These are phyloP conservation scores for Fusarium burgessii DNA, from an alignment of 2,329 filamentous ascomycete genomes.

Conservation along the genomic window DNA sequence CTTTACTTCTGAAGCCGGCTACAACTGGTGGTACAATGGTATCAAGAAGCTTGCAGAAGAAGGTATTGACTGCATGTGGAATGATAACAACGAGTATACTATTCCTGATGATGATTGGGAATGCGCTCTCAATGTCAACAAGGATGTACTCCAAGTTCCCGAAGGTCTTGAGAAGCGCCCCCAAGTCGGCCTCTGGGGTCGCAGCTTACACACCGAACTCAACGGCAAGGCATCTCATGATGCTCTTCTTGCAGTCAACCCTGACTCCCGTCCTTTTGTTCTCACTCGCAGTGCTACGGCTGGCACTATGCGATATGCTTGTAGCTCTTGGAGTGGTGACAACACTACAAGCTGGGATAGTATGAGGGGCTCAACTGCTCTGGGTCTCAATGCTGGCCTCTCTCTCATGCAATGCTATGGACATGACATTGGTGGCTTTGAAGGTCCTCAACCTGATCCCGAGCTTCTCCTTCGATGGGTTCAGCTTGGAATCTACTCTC, in stretches of 20 bases:
- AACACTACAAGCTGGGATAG: constrained; percentile 80
- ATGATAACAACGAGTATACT: constrained; percentile 83
- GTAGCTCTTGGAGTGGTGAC: constrained; percentile 80
- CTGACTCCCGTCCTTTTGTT: constrained; percentile 73
- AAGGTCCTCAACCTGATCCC: constrained; percentile 77
- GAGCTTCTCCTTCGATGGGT: constrained; percentile 80
- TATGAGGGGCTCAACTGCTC: constrained; percentile 77
- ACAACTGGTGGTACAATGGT: constrained; percentile 78
- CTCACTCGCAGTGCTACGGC: constrained; percentile 77
- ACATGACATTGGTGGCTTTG: constrained; percentile 81
- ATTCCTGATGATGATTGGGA: constrained; percentile 75
- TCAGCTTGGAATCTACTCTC: constrained; percentile 76
- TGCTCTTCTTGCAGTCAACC: constrained; percentile 69
- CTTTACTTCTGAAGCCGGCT: constrained; percentile 75
- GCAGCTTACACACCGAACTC: constrained; percentile 76
- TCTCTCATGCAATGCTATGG: constrained; percentile 77
- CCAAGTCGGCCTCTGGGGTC: constrained; percentile 75
- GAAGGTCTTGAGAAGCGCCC: constrained; percentile 55
- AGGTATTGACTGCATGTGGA: constrained; percentile 82
- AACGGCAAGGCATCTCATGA: constrained; percentile 79
- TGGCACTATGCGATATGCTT: constrained; percentile 76
- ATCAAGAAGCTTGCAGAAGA: constrained; percentile 70
- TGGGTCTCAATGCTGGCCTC: constrained; percentile 76
- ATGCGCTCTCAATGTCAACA: constrained; percentile 62
- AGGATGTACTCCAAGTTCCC: constrained; percentile 51